phyloP scores from a whole-genome alignment of 306 rosid genomes.

The Hippophae gyantsensis region DNA sequence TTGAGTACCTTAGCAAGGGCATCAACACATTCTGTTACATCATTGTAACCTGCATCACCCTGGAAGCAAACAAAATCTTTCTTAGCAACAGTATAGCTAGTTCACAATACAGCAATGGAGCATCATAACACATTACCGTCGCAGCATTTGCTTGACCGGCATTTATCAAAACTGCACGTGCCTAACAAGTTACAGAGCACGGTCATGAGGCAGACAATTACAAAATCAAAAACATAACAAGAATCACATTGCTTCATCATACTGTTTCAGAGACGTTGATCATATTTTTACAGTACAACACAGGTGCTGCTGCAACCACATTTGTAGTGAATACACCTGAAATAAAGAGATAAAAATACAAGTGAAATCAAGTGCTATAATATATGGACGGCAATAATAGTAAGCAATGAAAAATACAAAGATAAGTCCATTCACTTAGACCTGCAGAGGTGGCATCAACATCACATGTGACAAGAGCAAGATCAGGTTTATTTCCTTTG shows the following conservation, averaged over 20 bases:
- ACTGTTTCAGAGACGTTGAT: slow-evolving; percentile 53
- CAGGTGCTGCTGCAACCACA: slow-evolving; percentile 96
- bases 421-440: slow-evolving; percentile 3
- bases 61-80: slow-evolving; percentile 25
- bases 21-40: slow-evolving; percentile 50
- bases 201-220: slow-evolving; percentile 15
- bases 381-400: no score
- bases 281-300: slow-evolving; percentile 55
- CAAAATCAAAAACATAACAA: slow-evolving; percentile 4
- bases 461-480: slow-evolving; percentile 85
- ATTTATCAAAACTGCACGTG: slow-evolving; percentile 81
- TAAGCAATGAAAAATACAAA: no score
- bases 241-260: slow-evolving; percentile 1
- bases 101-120: slow-evolving; percentile 3
- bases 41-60: slow-evolving; percentile 91
- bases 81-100: slow-evolving; percentile 12
- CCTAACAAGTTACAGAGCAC: slow-evolving; percentile 41
- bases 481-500: slow-evolving; percentile 73
- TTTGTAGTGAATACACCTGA: slow-evolving; percentile 83
- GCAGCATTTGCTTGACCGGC: slow-evolving; percentile 99
- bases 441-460: slow-evolving; percentile 92
- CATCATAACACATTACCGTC: slow-evolving; percentile 35
- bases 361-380: no score
- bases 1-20: slow-evolving; percentile 58
- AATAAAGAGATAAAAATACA: background rate